Conservation (phyloP, 78 protist species). For the Paulinella micropora region DNA sequence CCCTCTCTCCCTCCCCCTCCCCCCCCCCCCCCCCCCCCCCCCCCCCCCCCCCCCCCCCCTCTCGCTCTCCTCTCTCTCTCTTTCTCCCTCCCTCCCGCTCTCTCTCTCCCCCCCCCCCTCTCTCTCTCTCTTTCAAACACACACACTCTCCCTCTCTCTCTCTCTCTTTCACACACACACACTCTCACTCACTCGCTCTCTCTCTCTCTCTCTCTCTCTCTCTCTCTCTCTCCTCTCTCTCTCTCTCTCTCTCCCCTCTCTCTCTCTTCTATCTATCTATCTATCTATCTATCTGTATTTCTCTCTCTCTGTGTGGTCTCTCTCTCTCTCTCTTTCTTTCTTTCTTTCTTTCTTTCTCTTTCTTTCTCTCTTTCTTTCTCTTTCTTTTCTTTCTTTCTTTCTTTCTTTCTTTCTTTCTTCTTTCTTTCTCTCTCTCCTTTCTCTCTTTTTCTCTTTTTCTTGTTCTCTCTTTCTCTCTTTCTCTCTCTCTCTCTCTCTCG, state of each 20-base stretch:
- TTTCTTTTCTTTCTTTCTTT: not conserved
- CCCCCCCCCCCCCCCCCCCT: too few species aligned
- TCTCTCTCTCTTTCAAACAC: too few species aligned
- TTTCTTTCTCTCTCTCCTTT: not conserved
- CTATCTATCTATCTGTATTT: not conserved
- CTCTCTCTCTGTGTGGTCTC: not conserved
- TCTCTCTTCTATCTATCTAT: not conserved
- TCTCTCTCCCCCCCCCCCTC: too few species aligned
- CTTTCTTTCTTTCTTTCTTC: not conserved
- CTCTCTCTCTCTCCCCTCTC: not conserved
- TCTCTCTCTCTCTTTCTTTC: not conserved
- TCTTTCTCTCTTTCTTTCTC: not conserved
- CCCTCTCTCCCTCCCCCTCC: too few species aligned
- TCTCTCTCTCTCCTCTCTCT: not conserved
- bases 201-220: not conserved
- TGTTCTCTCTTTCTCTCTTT: not conserved
- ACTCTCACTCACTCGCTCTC: not conserved
- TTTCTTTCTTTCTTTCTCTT: not conserved
- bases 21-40: too few species aligned
- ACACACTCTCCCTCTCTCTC: too few species aligned
- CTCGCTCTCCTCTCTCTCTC: too few species aligned
- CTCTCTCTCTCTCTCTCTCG: not conserved
- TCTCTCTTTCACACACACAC: too few species aligned
- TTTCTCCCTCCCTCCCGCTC: too few species aligned
- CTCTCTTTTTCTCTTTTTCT: not conserved